A percentile compares a stretch with the other conserved stretches of the same genome.
phyloP scores from a whole-genome alignment of 306 rosid species.

The Vachellia collinsii region DNA sequence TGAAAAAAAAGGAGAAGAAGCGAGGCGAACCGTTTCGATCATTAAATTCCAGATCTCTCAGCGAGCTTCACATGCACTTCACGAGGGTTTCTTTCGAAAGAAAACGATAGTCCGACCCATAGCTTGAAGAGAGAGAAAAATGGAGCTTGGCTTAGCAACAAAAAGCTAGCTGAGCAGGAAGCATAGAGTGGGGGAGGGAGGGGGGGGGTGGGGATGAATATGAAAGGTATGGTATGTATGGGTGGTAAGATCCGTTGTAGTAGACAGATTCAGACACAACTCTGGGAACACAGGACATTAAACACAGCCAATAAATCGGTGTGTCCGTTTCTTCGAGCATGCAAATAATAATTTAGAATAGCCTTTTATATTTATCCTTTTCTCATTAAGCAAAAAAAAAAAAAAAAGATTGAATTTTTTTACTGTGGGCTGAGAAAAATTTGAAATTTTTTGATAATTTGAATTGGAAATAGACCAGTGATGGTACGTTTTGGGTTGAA shows the following conservation, averaged over 20 bases:
- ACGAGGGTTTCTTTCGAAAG: constrained; percentile 53
- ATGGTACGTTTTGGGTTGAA: constrained; percentile 42
- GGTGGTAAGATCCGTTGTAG: constrained; percentile 71
- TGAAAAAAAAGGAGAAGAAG: constrained; percentile 35
- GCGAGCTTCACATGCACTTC: constrained; percentile 86
- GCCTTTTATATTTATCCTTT: neutral
- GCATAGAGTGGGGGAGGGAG: neutral
- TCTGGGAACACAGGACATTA: constrained; percentile 49
- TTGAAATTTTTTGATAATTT: constrained; percentile 10
- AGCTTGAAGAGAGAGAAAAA: constrained; percentile 15
- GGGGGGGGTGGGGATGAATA: neutral
- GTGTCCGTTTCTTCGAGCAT: constrained; percentile 66
- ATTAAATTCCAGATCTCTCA: constrained; percentile 74
- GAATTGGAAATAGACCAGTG: constrained; percentile 31
- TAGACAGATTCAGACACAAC: constrained; percentile 46
- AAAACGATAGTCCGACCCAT: constrained; percentile 56
- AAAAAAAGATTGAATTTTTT: neutral
- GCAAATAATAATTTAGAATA: constrained; percentile 39
- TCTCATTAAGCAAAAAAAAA: neutral
- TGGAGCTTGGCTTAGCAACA: neutral
- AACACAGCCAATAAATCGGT: constrained; percentile 63
- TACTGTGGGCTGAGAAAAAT: neutral
- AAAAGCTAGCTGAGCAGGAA: neutral
- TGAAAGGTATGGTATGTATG: neutral
- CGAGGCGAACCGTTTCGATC: constrained; percentile 49